A percentile compares a stretch with the other conserved stretches of the same genome.
Evolutionary conservation across 495 filamentous ascomycete species (phyloP).

Genomic region (Neurospora hispaniola): DNA sequence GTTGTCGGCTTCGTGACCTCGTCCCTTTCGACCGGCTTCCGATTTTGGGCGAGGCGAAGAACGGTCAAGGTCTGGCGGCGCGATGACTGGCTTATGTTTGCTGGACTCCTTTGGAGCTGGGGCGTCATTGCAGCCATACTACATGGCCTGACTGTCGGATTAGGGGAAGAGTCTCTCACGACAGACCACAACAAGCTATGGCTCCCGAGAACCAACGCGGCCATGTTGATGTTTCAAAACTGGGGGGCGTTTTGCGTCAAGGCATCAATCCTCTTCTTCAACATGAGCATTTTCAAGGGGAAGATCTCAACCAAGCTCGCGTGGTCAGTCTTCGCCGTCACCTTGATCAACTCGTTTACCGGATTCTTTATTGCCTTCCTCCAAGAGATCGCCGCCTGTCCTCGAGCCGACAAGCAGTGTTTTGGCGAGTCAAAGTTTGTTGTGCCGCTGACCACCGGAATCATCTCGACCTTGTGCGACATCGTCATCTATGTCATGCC

Average conservation of each 20-base stretch:
- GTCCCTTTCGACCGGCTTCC: background rate
- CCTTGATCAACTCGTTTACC: constrained; percentile 4
- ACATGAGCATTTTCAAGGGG: constrained; percentile 5
- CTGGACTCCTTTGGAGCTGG: constrained; percentile 2
- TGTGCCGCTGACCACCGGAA: constrained; percentile 4
- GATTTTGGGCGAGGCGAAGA: background rate
- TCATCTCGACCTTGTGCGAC: constrained; percentile 4
- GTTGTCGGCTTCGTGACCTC: background rate
- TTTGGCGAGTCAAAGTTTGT: background rate
- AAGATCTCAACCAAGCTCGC: constrained; percentile 1
- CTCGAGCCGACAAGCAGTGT: constrained; percentile 1
- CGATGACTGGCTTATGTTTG: constrained; percentile 8
- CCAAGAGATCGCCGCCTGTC: background rate
- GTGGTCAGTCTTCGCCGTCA: constrained; percentile 1
- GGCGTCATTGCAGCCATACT: background rate
- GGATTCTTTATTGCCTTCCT: background rate
- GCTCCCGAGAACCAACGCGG: background rate
- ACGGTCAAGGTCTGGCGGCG: background rate
- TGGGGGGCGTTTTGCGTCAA: constrained; percentile 5
- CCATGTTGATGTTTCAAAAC: background rate
- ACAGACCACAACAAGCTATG: background rate
- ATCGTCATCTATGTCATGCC: constrained; percentile 12
- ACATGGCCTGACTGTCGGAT: background rate
- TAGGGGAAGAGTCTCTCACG: background rate
- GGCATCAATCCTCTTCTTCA: constrained; percentile 6